Base-by-base conservation (phyloP, 306 rosid species). In the Medicago ruthenica region DNA sequence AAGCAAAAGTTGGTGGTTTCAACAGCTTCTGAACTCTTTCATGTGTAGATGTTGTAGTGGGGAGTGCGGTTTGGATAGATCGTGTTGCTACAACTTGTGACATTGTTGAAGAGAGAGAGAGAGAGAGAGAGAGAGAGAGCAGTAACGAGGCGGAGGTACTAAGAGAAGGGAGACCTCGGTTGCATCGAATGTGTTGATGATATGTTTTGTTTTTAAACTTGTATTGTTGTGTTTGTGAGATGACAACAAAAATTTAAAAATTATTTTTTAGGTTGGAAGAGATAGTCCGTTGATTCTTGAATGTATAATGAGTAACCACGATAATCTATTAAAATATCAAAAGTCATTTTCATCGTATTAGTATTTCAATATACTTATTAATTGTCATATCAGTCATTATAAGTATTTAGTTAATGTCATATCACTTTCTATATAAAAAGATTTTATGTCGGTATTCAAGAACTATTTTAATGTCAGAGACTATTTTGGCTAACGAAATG, bases 31-130 rank as follows among this genome's bases (percentile, higher is more conserved):
- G 88, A 15, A 71, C 53, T 45, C 83, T 83, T 10, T 83, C 85
- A 17, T 74, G 83, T 14, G 70, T 61, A 76, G 97, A 90, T 95
- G 93, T 86, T 59, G 91, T 48, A 79, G 12, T 20, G 42, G 89
- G 86, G 70, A 80, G 85, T 40, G 89, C 45, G 83, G 77, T 84
- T 81, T 90, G 96, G 83, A 92, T 79, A 70, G 93, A 87, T 39
- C 96, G 82, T 22, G 89, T 88, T 63, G 92, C 96, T 21, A 87
- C 96, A 67, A 87, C 91, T 80, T 92, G 97, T 70, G 96, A 75
- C 99, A 95, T 92, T 72, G 84, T 76, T 7, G 70, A 60, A 51
- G 47, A 62, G 53, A 42, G 57, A 24, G 77, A 17, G 2, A 18
- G 20, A 18, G 24, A 18, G 31, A 36, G 41, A 70, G 63, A 41